A percentile compares a stretch with the other conserved stretches of the same genome.
phyloP scores from a whole-genome alignment of 1,284 basidiomycete species.

The Xerocomus nothofagi region DNA sequence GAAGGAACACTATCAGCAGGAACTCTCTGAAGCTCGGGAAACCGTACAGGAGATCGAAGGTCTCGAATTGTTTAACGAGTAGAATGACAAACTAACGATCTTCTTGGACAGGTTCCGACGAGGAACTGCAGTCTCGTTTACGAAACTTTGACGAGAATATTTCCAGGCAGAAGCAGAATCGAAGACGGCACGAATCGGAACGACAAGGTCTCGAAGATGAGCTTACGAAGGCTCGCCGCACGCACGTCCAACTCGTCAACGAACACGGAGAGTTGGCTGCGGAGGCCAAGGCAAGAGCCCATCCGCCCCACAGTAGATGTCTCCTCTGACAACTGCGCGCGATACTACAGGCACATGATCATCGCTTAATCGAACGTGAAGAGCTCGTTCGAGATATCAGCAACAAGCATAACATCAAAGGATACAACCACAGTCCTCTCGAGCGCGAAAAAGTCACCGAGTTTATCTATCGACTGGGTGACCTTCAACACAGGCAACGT shows the following conservation, averaged over 20 bases:
- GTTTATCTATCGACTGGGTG: conserved; percentile 63
- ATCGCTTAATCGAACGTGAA: conserved; percentile 75
- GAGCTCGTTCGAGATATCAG: conserved; percentile 71
- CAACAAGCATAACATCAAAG: conserved; percentile 69
- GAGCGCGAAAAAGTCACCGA: conserved; percentile 67
- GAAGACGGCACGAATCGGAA: conserved; percentile 46
- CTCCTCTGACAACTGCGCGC: background rate
- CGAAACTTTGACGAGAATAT: conserved; percentile 74
- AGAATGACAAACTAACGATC: background rate
- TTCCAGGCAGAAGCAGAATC: conserved; percentile 51
- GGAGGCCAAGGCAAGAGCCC: conserved; percentile 57
- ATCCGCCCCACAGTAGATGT: background rate
- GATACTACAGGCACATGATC: conserved; percentile 65
- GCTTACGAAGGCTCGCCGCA: conserved; percentile 48
- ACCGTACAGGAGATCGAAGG: conserved; percentile 77
- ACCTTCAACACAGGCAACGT: conserved; percentile 57
- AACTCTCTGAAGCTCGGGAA: conserved; percentile 65
- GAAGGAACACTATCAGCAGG: conserved; percentile 53
- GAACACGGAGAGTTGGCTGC: conserved; percentile 63
- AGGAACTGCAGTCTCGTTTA: conserved; percentile 69
- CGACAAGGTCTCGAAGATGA: conserved; percentile 67
- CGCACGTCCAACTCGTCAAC: conserved; percentile 57
- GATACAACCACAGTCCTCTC: conserved; percentile 67
- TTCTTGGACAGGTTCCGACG: conserved; percentile 63
- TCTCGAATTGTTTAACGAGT: conserved; percentile 25